Conservation (phyloP, 306 rosid genomes). For the Comarum palustre region DNA sequence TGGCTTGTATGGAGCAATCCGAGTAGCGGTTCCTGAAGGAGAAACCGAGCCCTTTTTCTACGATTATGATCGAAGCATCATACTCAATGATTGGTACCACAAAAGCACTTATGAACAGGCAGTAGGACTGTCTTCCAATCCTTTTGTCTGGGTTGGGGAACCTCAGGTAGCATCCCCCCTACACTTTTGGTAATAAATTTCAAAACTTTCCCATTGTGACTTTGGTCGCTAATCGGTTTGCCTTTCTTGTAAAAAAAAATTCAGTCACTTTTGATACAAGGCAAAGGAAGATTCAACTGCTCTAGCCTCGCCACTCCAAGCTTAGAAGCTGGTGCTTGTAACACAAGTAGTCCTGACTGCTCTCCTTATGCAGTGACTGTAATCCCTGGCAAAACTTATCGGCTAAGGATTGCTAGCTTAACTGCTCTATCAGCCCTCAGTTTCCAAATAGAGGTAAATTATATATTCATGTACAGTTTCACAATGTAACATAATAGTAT, state of each 20-base stretch:
- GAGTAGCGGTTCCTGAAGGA: constrained; percentile 53
- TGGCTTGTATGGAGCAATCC: constrained; percentile 69
- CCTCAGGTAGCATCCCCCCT: constrained; percentile 54
- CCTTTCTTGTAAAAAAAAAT: background rate
- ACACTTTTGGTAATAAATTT: background rate
- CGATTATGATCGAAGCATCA: constrained; percentile 69
- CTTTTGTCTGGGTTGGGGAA: constrained; percentile 58
- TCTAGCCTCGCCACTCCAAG: constrained; percentile 33
- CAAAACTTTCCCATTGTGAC: background rate
- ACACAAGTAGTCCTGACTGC: constrained; percentile 56
- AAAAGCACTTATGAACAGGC: constrained; percentile 59
- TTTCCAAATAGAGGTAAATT: constrained; percentile 71
- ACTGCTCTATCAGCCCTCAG: constrained; percentile 77
- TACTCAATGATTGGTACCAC: constrained; percentile 86
- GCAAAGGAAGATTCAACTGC: constrained; percentile 81
- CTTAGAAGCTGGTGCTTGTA: constrained; percentile 39
- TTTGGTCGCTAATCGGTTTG: constrained; percentile 10
- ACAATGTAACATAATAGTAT: background rate
- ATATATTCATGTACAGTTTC: background rate
- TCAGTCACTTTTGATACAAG: constrained; percentile 84
- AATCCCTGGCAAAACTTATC: constrained; percentile 62
- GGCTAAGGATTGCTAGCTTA: constrained; percentile 64
- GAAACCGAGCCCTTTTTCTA: constrained; percentile 66
- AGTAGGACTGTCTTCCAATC: constrained; percentile 52
- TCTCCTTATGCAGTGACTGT: constrained; percentile 49